Conservation (phyloP, 352 stramenopile species). For the Phytophthora multivora region DNA sequence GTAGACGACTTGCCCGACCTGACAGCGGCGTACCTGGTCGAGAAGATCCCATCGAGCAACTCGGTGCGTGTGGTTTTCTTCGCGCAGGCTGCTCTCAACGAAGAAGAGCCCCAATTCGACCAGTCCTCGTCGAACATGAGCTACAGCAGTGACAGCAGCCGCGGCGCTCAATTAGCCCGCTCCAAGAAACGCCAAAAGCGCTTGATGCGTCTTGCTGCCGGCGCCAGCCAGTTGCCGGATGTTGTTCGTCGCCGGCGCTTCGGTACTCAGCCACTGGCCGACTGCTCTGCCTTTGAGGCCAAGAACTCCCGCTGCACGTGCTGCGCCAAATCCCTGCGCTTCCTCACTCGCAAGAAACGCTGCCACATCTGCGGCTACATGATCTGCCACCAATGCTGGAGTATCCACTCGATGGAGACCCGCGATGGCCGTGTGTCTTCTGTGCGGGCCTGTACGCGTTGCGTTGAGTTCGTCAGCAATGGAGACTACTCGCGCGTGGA, state of each 20-base stretch:
- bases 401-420: constrained; percentile 40
- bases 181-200: constrained; percentile 41
- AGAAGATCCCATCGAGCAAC: constrained; percentile 39
- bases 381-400: constrained; percentile 49
- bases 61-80: constrained; percentile 52
- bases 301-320: constrained; percentile 63
- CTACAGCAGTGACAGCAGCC: constrained; percentile 22
- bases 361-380: constrained; percentile 47
- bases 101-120: constrained; percentile 24
- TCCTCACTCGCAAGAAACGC: constrained; percentile 41
- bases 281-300: constrained; percentile 46
- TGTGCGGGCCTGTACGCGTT: constrained; percentile 52
- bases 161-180: constrained; percentile 10
- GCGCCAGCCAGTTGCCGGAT: constrained; percentile 41
- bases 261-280: constrained; percentile 55
- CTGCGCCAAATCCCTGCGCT: constrained; percentile 53
- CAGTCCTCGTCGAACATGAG: constrained; percentile 28
- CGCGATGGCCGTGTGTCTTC: constrained; percentile 36
- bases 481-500: constrained; percentile 56
- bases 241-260: constrained; percentile 64
- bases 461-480: constrained; percentile 56
- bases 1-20: constrained; percentile 46
- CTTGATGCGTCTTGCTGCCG: constrained; percentile 45
- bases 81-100: constrained; percentile 20
- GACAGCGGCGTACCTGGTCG: constrained; percentile 37